Evolutionary conservation across 208 protist genomes (phyloP).

Genomic region (Acanthamoeba rhysodes): DNA sequence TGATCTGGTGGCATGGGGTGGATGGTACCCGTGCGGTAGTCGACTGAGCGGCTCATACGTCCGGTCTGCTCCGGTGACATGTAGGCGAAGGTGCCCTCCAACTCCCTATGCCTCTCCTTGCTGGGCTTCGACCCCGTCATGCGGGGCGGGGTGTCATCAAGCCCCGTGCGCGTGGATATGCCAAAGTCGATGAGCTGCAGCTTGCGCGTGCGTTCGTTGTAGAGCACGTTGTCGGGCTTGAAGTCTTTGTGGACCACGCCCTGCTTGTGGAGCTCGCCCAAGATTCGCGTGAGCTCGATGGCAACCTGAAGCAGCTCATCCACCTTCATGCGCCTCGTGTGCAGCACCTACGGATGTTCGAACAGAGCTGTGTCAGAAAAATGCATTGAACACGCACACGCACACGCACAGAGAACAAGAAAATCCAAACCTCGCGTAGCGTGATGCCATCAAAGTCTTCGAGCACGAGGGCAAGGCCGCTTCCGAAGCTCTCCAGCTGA

Average conservation of each 20-base stretch:
- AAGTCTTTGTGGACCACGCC: slow-evolving; percentile 74
- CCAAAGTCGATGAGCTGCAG: slow-evolving; percentile 72
- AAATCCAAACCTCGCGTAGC: neutral
- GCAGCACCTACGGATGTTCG: too few species aligned
- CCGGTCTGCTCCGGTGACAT: neutral
- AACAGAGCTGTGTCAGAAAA: too few species aligned
- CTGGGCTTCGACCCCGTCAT: neutral
- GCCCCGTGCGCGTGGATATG: neutral
- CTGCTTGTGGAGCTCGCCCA: slow-evolving; percentile 59
- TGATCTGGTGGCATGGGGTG: too few species aligned
- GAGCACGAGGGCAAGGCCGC: slow-evolving; percentile 58
- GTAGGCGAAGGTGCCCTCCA: neutral
- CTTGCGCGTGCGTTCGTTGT: neutral
- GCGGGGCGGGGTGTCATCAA: neutral
- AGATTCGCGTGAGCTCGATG: slow-evolving; percentile 35
- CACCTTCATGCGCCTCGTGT: neutral
- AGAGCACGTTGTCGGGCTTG: slow-evolving; percentile 72
- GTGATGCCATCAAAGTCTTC: neutral
- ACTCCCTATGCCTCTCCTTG: neutral
- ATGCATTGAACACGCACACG: too few species aligned
- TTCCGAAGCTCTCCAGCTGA: neutral
- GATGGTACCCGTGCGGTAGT: neutral
- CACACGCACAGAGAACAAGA: too few species aligned
- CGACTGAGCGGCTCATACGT: slow-evolving; percentile 24
- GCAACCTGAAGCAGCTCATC: slow-evolving; percentile 1